Conservation (phyloP, 257 asterid genomes). For the Przewalskia tangutica region DNA sequence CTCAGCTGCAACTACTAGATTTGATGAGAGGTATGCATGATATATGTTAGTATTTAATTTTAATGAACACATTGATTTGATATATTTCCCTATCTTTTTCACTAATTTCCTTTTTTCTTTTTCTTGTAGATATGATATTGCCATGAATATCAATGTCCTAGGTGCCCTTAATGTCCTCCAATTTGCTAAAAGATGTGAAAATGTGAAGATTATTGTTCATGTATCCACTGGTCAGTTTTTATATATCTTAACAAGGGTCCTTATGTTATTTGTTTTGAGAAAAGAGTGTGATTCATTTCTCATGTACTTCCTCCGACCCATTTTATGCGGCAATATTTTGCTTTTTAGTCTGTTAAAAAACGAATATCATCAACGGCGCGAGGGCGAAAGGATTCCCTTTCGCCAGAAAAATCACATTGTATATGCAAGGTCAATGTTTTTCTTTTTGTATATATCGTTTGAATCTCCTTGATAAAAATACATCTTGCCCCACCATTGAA, state of each 20-base stretch:
- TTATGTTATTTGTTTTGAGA: not conserved
- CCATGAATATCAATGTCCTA: slow-evolving; percentile 31
- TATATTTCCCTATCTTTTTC: not conserved
- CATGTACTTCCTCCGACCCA: not conserved
- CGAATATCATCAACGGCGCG: not conserved
- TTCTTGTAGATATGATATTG: slow-evolving; percentile 36
- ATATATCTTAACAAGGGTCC: not conserved
- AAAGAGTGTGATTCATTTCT: not conserved
- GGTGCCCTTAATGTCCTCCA: slow-evolving; percentile 33
- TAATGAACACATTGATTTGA: not conserved
- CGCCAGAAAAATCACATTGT: not conserved
- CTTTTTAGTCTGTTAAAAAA: not conserved
- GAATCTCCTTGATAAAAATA: not conserved
- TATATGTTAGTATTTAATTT: slow-evolving; percentile 3
- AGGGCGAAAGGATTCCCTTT: not conserved
- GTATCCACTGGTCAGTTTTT: slow-evolving; percentile 46
- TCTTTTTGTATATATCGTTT: not conserved
- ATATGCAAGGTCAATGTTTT: not conserved
- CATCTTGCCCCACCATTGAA: not conserved
- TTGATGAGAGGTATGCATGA: slow-evolving; percentile 25
- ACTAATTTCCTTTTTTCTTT: not conserved
- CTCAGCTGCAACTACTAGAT: slow-evolving; percentile 61
- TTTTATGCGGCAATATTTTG: too few relatives aligned
- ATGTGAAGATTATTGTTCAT: slow-evolving; percentile 33
- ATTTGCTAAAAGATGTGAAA: slow-evolving; percentile 34